Conservation (phyloP, 2,329 filamentous ascomycete species). For the Epichloe sp. region DNA sequence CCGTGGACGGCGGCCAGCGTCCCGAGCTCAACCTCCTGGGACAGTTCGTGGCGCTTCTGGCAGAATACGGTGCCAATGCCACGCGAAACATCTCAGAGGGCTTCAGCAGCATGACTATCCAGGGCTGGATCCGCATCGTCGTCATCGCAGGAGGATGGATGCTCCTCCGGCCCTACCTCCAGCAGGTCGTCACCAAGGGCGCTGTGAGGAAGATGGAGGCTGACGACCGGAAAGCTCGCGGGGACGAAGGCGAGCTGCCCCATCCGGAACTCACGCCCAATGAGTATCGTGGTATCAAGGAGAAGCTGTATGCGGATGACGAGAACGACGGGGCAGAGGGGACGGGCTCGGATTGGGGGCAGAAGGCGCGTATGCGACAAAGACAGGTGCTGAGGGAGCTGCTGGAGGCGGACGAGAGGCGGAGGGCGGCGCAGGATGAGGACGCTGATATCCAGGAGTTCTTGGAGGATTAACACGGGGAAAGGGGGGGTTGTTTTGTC, state of each 20-base stretch:
- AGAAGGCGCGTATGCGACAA: constrained; percentile 57
- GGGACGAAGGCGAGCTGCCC: constrained; percentile 2
- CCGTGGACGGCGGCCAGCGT: constrained; percentile 13
- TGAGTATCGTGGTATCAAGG: constrained; percentile 44
- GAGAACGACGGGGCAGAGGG: constrained; percentile 32
- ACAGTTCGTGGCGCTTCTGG: constrained; percentile 18
- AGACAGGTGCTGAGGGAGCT: constrained; percentile 52
- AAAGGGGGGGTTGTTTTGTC: background rate
- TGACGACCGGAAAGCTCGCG: constrained; percentile 30
- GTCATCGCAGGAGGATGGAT: constrained; percentile 61
- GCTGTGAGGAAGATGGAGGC: constrained; percentile 54
- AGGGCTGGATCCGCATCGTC: constrained; percentile 55
- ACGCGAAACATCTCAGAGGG: constrained; percentile 35
- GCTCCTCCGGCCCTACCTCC: constrained; percentile 59
- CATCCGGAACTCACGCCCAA: constrained; percentile 47
- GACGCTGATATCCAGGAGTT: constrained; percentile 67
- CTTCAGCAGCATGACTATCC: constrained; percentile 35
- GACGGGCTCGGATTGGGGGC: constrained; percentile 49
- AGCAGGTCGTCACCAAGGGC: constrained; percentile 50
- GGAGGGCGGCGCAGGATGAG: constrained; percentile 48
- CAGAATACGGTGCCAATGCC: constrained; percentile 24
- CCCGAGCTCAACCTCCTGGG: constrained; percentile 20
- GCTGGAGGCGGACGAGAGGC: constrained; percentile 48
- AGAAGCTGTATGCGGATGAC: constrained; percentile 40
- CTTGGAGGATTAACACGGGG: constrained; percentile 33